Evolutionary conservation across 1,284 basidiomycete genomes (phyloP).

Genomic region (Ganoderma resinaceum): DNA sequence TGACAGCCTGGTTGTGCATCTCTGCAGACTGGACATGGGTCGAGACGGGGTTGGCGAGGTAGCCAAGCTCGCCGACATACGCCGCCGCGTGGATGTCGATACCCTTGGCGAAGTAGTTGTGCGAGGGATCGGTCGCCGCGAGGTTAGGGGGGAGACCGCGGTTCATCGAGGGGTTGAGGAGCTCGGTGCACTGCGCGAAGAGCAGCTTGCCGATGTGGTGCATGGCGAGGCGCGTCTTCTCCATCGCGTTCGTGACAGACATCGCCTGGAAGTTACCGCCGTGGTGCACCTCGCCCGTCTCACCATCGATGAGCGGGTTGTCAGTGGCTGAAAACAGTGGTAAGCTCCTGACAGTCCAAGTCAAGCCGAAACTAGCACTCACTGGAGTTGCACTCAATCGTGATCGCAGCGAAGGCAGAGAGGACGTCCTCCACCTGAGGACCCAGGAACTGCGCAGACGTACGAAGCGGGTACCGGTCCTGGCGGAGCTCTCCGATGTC

Average conservation of each 20-base stretch:
- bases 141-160: slow-evolving; percentile 83
- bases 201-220: slow-evolving; percentile 86
- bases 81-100: slow-evolving; percentile 86
- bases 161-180: slow-evolving; percentile 85
- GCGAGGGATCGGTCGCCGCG: slow-evolving; percentile 82
- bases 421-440: slow-evolving; percentile 87
- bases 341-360: slow-evolving; percentile 5
- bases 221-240: slow-evolving; percentile 83
- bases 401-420: slow-evolving; percentile 66
- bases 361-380: slow-evolving; percentile 40
- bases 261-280: slow-evolving; percentile 92
- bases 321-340: slow-evolving; percentile 61
- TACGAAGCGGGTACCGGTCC: slow-evolving; percentile 83
- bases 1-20: slow-evolving; percentile 89
- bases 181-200: slow-evolving; percentile 86
- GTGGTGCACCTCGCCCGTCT: slow-evolving; percentile 74
- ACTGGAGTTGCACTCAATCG: slow-evolving; percentile 89
- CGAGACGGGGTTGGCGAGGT: slow-evolving; percentile 84
- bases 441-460: slow-evolving; percentile 85
- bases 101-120: slow-evolving; percentile 88
- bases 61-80: slow-evolving; percentile 83
- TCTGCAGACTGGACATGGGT: slow-evolving; percentile 88
- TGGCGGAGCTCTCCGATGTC: slow-evolving; percentile 77
- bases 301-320: slow-evolving; percentile 77
- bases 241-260: slow-evolving; percentile 88